Evolutionary conservation across 768 basidiomycete genomes (phyloP).

Genomic region (Mycena sanguinolenta): DNA sequence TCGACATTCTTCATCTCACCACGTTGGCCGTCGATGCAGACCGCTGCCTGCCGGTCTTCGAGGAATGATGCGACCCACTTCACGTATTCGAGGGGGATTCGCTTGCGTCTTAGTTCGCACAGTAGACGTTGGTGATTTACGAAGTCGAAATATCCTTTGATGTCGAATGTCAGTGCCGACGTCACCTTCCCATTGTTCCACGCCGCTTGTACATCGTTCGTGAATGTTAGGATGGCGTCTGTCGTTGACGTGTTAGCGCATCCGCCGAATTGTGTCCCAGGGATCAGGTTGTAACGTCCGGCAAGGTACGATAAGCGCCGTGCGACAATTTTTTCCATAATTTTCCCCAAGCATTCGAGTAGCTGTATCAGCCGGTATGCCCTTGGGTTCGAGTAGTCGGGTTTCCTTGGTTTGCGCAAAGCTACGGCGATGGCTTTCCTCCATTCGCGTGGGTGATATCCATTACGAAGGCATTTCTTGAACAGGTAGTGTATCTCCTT

Average conservation of each 20-base stretch:
- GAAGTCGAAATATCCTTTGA: slow-evolving; percentile 46
- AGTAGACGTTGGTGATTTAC: slow-evolving; percentile 43
- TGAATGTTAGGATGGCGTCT: slow-evolving; percentile 42
- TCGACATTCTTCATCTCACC: slow-evolving; percentile 43
- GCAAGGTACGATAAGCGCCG: slow-evolving; percentile 40
- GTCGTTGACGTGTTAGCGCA: slow-evolving; percentile 38
- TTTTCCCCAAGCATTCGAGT: slow-evolving; percentile 51
- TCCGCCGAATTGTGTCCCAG: slow-evolving; percentile 41
- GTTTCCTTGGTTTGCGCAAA: slow-evolving; percentile 51
- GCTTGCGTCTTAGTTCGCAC: slow-evolving; percentile 38
- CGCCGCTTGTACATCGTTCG: slow-evolving; percentile 42
- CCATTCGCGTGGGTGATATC: slow-evolving; percentile 45
- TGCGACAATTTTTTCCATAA: slow-evolving; percentile 46
- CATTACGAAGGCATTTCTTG: slow-evolving; percentile 38
- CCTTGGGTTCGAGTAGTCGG: slow-evolving; percentile 48
- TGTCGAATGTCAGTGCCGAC: slow-evolving; percentile 45
- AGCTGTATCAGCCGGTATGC: slow-evolving; percentile 53
- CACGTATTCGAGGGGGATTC: slow-evolving; percentile 36
- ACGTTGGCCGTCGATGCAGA: slow-evolving; percentile 40
- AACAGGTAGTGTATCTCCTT: slow-evolving; percentile 24
- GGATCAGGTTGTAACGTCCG: slow-evolving; percentile 41
- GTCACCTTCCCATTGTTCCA: slow-evolving; percentile 40
- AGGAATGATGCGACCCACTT: slow-evolving; percentile 44
- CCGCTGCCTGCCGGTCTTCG: slow-evolving; percentile 39
- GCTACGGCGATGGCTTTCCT: slow-evolving; percentile 46